Conservation (phyloP, 768 basidiomycete genomes). For the Agaricus sinodeliciosus region DNA sequence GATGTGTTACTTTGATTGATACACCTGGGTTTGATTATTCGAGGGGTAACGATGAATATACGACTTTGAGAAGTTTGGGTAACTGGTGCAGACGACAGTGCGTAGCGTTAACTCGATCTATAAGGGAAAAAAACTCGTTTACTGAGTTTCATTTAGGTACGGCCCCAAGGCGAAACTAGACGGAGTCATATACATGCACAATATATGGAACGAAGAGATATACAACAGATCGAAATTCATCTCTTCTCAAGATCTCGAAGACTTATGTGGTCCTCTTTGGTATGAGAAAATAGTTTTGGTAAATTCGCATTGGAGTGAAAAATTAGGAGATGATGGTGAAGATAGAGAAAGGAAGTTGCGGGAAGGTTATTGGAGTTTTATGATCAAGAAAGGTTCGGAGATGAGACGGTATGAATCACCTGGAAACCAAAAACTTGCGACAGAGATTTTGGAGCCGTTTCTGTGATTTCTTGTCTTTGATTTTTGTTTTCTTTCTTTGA, state of each 20-base stretch:
- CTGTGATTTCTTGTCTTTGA: background rate
- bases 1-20: constrained; percentile 1
- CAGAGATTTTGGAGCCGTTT: background rate
- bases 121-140: background rate
- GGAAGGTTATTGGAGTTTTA: constrained; percentile 1
- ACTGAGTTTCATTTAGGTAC: background rate
- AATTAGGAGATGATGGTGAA: background rate
- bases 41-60: background rate
- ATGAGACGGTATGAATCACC: constrained; percentile 1
- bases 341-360: background rate
- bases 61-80: background rate
- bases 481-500: no score
- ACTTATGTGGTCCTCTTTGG: background rate
- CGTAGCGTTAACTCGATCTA: background rate
- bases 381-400: background rate
- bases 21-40: constrained; percentile 3
- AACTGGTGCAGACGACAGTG: background rate
- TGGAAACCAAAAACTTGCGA: background rate
- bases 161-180: background rate
- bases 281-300: background rate
- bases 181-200: constrained; percentile 7
- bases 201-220: constrained; percentile 6
- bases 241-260: background rate
- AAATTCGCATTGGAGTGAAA: constrained; percentile 2
- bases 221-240: background rate